Evolutionary conservation across 140 eudicot species (phyloP), one percentile per base, ranked within the genome.

Genomic region (Ambrosia hybrid): DNA sequence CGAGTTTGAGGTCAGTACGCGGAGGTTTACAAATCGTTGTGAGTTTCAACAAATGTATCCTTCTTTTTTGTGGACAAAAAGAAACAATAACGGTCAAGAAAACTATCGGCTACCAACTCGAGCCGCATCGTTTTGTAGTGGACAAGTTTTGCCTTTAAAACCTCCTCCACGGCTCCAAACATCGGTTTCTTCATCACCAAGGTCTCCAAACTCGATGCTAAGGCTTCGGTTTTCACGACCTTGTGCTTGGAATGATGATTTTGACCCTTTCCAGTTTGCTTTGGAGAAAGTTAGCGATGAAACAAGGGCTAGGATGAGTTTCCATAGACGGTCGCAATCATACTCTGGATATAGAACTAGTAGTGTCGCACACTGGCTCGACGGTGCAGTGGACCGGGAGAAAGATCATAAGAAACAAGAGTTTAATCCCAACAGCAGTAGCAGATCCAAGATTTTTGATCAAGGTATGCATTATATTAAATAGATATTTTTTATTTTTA

Each of bases 191-290:
- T 59, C 83, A 4, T 77, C 88, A 1, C 88, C 88, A 0, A 76
- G 73, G 83, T 74, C 88, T 2, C 86, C 88, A 4, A 81, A 73
- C 7, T 67, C 90, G 8, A 11, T 76, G 1, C 56, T 68, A 51
- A 81, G 70, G 45, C 62, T 76, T 46, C 90, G 90, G 11, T 87
- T 91, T 33, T 58, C 77, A 13, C 72, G 80, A 14, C 12, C 78
- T n/a, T 72, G 80, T n/a, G 76, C 83, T 5, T 82, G 97, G 95
- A 88, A 86, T 38, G 91, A 92, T 34, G 89, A 85, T 73, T 89
- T 83, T 64, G 98, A 92, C 69, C 98, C 98, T 12, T 92, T 92
- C 58, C 58, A 66, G 71, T 84, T 65, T 73, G 98, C 98, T 51
- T 68, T 92, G 80, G 79, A 89, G 80, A 92, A 89, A 71, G 98